These are phyloP conservation scores for Pholiota microspora DNA, from an alignment of 768 basidiomycete genomes.

Conservation along the genomic window DNA sequence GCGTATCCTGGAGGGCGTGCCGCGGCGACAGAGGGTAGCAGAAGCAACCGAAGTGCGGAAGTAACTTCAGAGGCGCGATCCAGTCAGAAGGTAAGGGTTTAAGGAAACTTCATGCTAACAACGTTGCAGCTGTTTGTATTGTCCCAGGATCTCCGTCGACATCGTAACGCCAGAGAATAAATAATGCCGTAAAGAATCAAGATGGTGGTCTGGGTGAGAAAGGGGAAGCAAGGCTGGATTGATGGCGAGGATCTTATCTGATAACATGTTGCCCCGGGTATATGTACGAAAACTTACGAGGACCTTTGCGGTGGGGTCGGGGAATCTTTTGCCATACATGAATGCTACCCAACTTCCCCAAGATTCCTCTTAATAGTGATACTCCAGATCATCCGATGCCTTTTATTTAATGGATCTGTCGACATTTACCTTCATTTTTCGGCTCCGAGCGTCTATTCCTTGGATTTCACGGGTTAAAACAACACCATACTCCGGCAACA, in stretches of 20 bases:
- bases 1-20: background rate
- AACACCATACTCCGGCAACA: background rate
- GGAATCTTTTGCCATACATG: background rate
- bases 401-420: background rate
- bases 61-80: too few species aligned
- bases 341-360: background rate
- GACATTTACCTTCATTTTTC: background rate
- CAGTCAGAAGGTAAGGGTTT: background rate
- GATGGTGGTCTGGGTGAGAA: background rate
- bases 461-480: background rate
- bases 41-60: background rate
- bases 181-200: slow-evolving; percentile 2
- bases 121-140: too few species aligned
- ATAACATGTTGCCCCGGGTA: slow-evolving; percentile 4
- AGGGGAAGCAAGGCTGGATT: background rate
- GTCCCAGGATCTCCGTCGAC: background rate
- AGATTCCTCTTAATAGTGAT: background rate
- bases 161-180: background rate
- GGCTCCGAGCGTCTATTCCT: background rate
- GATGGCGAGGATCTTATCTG: slow-evolving; percentile 2
- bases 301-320: background rate
- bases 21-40: background rate
- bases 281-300: too few species aligned
- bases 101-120: background rate
- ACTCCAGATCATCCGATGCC: background rate